Percentiles rank a stretch among this genome's conserved stretches.
Evolutionary conservation across 495 filamentous ascomycete species (phyloP).

Genomic region (Penicillium silybi): DNA sequence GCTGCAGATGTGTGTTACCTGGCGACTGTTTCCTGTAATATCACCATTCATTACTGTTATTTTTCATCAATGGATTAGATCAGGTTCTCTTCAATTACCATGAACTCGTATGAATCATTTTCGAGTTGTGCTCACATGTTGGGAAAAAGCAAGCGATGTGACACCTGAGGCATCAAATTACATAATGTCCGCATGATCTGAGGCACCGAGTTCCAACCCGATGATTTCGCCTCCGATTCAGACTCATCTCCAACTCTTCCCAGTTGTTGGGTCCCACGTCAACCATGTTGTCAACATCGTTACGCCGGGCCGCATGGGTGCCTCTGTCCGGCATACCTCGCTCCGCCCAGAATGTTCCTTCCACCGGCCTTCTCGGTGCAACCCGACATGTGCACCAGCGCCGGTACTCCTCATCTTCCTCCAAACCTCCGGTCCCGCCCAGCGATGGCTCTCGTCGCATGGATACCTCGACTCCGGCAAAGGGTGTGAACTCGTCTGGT

Average conservation of each 20-base stretch:
- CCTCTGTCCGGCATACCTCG: constrained; percentile 38
- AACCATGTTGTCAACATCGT: constrained; percentile 49
- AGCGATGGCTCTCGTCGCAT: constrained; percentile 43
- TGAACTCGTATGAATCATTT: not conserved
- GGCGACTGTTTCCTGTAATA: constrained; percentile 26
- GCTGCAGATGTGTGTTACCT: constrained; percentile 22
- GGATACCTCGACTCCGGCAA: constrained; percentile 41
- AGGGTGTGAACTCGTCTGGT: constrained; percentile 34
- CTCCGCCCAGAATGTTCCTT: constrained; percentile 28
- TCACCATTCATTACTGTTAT: constrained; percentile 6
- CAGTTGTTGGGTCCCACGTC: constrained; percentile 24
- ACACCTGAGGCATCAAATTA: constrained; percentile 27
- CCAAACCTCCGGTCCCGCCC: constrained; percentile 43
- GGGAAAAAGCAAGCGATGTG: no score
- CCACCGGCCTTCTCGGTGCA: constrained; percentile 27
- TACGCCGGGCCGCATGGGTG: constrained; percentile 45
- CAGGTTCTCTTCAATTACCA: constrained; percentile 1
- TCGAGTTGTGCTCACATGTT: not conserved
- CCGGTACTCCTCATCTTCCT: constrained; percentile 52
- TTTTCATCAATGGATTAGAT: constrained; percentile 10
- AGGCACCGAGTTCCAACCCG: constrained; percentile 33
- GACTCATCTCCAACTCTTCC: constrained; percentile 25
- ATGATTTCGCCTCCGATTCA: constrained; percentile 42
- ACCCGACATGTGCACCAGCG: constrained; percentile 45
- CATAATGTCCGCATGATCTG: constrained; percentile 41